phyloP scores from a whole-genome alignment of 2,329 filamentous ascomycete genomes.

The Talaromyces sp. region DNA sequence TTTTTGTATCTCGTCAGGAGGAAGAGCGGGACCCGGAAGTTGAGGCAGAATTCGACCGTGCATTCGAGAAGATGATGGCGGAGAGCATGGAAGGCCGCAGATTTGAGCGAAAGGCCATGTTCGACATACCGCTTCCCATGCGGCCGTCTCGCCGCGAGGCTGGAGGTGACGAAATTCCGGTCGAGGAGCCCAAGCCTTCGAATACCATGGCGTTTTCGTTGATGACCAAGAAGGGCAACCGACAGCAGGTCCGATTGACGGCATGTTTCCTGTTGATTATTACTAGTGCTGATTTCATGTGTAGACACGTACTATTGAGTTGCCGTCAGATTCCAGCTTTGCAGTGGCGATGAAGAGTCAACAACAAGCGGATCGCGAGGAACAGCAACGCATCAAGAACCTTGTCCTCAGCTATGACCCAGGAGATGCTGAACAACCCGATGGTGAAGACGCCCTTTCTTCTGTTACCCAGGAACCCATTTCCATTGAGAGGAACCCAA shows the following conservation, averaged over 20 bases:
- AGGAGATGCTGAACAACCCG: slow-evolving; percentile 68
- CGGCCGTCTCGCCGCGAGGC: slow-evolving; percentile 61
- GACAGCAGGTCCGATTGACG: slow-evolving; percentile 64
- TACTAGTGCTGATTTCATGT: slow-evolving; percentile 13
- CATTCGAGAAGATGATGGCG: slow-evolving; percentile 97
- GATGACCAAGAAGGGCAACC: slow-evolving; percentile 91
- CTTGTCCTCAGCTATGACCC: slow-evolving; percentile 94
- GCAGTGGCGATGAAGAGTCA: slow-evolving; percentile 94
- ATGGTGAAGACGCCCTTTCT: slow-evolving; percentile 55
- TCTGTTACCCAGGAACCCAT: slow-evolving; percentile 15
- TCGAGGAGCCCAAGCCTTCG: slow-evolving; percentile 26
- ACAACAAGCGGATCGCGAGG: slow-evolving; percentile 89
- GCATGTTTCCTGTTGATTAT: neutral
- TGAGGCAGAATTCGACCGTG: slow-evolving; percentile 94
- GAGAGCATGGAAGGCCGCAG: slow-evolving; percentile 94
- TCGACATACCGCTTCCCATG: slow-evolving; percentile 96
- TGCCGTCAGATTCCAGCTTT: slow-evolving; percentile 83
- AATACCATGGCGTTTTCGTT: slow-evolving; percentile 94
- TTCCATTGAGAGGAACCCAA: slow-evolving; percentile 19
- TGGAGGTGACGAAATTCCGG: slow-evolving; percentile 31
- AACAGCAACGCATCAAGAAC: slow-evolving; percentile 97
- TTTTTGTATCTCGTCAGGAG: slow-evolving; percentile 85
- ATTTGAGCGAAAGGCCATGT: slow-evolving; percentile 88
- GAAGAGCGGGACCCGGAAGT: slow-evolving; percentile 87
- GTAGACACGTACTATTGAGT: slow-evolving; percentile 82